Conservation (phyloP, 2,329 filamentous ascomycete species). For the Penicillium vulpinum region DNA sequence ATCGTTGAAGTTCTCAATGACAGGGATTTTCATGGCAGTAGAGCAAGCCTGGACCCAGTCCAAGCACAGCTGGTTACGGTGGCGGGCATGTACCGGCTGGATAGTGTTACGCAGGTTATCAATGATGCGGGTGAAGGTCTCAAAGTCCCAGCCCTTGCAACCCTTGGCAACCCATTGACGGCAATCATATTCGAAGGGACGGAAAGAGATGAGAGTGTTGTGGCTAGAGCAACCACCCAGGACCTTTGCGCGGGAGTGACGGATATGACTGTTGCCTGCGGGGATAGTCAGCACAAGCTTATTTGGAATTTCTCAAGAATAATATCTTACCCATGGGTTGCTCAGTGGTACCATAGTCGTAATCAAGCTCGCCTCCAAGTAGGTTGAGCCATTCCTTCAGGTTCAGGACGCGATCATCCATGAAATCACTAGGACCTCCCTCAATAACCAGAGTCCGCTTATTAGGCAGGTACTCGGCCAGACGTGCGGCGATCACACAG, state of each 20-base stretch:
- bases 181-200: conserved; percentile 85
- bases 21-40: conserved; percentile 73
- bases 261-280: conserved; percentile 82
- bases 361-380: conserved; percentile 84
- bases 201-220: conserved; percentile 92
- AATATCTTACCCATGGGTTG: conserved; percentile 68
- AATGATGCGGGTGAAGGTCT: conserved; percentile 76
- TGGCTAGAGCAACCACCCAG: conserved; percentile 90
- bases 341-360: conserved; percentile 85
- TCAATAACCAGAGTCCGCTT: conserved; percentile 82
- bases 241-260: conserved; percentile 89
- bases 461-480: conserved; percentile 79
- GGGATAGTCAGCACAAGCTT: conserved; percentile 8
- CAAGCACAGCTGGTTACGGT: conserved; percentile 86
- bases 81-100: conserved; percentile 79
- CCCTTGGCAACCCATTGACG: conserved; percentile 80
- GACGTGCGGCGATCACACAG: conserved; percentile 77
- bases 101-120: conserved; percentile 88
- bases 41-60: conserved; percentile 86
- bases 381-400: conserved; percentile 84
- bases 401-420: conserved; percentile 81
- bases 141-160: conserved; percentile 82
- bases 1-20: conserved; percentile 83
- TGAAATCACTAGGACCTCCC: conserved; percentile 84
- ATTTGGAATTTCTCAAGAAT: neutral